Evolutionary conservation across 164 flowering plant species (phyloP).

Genomic region (Stephania japonica): DNA sequence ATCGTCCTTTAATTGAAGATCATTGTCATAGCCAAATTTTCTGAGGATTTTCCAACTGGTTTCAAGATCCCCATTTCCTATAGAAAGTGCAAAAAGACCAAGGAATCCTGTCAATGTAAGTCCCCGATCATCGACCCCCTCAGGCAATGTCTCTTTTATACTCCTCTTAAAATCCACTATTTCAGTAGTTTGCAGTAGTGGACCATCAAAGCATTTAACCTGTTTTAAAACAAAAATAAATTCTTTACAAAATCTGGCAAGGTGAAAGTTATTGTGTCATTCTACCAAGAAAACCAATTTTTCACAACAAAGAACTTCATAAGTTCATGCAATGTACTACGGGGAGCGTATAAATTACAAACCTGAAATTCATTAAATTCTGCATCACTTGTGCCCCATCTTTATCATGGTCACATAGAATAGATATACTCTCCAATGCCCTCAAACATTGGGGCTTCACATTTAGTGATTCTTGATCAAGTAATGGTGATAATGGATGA

Average conservation of each 20-base stretch:
- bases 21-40: slow-evolving; percentile 93
- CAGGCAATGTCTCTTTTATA: slow-evolving; percentile 81
- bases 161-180: slow-evolving; percentile 86
- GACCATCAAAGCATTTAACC: slow-evolving; percentile 96
- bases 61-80: slow-evolving; percentile 93
- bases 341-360: background rate
- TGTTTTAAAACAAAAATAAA: slow-evolving; percentile 25
- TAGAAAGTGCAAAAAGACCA: slow-evolving; percentile 90
- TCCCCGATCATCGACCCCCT: slow-evolving; percentile 83
- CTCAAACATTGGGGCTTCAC: slow-evolving; percentile 56
- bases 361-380: slow-evolving; percentile 93
- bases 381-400: slow-evolving; percentile 69
- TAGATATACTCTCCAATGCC: slow-evolving; percentile 67
- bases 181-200: slow-evolving; percentile 87
- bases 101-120: slow-evolving; percentile 94
- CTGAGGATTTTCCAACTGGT: slow-evolving; percentile 98
- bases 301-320: too few relatives aligned
- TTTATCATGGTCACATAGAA: slow-evolving; percentile 64
- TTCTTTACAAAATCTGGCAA: background rate
- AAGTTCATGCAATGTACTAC: too few relatives aligned
- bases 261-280: background rate
- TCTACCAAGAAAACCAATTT: background rate
- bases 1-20: slow-evolving; percentile 70
- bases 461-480: slow-evolving; percentile 63
- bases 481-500: slow-evolving; percentile 65